A percentile compares a stretch with the other conserved stretches of the same genome.
These are phyloP conservation scores for Trichoderma brevicompactum DNA, from an alignment of 2,329 filamentous ascomycete genomes.

Conservation along the genomic window DNA sequence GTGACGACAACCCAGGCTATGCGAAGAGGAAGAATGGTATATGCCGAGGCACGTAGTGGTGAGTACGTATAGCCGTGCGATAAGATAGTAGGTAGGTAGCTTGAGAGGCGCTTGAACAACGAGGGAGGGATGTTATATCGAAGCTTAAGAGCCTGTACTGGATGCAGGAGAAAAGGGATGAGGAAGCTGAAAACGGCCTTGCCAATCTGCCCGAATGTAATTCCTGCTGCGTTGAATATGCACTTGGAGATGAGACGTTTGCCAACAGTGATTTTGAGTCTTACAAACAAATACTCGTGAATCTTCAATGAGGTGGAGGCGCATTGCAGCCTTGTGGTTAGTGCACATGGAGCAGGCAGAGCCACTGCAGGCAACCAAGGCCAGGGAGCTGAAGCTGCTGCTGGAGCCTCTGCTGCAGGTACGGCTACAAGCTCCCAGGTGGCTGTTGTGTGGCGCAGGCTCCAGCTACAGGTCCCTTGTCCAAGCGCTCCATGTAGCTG, in stretches of 20 bases:
- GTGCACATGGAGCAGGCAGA: conserved; percentile 17
- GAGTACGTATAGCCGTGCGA: background rate
- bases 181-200: background rate
- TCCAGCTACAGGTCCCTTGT: background rate
- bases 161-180: no score
- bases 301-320: conserved; percentile 14
- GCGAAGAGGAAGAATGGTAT: background rate
- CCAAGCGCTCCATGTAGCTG: background rate
- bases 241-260: background rate
- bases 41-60: background rate
- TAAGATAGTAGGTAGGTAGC: no score
- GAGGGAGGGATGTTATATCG: background rate
- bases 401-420: conserved; percentile 14
- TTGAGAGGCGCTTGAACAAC: background rate
- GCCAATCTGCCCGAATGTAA: background rate
- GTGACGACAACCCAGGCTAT: background rate
- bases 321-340: conserved; percentile 19
- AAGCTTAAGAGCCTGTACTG: background rate
- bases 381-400: background rate
- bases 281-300: conserved; percentile 12
- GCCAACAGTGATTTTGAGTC: background rate
- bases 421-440: conserved; percentile 1
- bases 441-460: conserved; percentile 21
- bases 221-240: background rate
- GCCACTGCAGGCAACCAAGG: conserved; percentile 9